Evolutionary conservation across 305 asterid species (phyloP).

Genomic region (Fraxinus sp.): DNA sequence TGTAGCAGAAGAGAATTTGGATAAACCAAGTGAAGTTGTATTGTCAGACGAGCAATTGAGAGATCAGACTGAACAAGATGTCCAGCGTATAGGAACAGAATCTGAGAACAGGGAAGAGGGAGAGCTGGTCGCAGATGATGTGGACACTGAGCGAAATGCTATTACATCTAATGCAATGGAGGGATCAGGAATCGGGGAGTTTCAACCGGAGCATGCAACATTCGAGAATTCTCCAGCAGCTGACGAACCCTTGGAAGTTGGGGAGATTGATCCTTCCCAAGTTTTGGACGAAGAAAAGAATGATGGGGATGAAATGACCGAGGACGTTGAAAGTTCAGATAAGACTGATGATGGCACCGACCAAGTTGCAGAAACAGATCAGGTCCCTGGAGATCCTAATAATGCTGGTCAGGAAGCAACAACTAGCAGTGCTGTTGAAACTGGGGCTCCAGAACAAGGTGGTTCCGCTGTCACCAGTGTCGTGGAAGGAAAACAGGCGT

Average conservation of each 20-base stretch:
- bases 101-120: constrained; percentile 76
- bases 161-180: constrained; percentile 34
- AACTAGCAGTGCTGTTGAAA: constrained; percentile 35
- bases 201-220: constrained; percentile 39
- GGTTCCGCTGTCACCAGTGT: constrained; percentile 32
- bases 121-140: constrained; percentile 55
- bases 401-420: constrained; percentile 38
- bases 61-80: constrained; percentile 60
- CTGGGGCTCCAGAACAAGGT: constrained; percentile 47
- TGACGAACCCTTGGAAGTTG: constrained; percentile 46
- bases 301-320: constrained; percentile 34
- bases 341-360: constrained; percentile 36
- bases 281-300: constrained; percentile 51
- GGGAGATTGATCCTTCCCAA: constrained; percentile 56
- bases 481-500: constrained; percentile 39
- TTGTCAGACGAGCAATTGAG: constrained; percentile 49
- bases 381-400: constrained; percentile 30
- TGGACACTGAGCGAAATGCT: constrained; percentile 55
- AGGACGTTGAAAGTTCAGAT: constrained; percentile 39
- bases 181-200: constrained; percentile 48
- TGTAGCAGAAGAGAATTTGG: constrained; percentile 44
- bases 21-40: constrained; percentile 38
- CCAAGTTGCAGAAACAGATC: constrained; percentile 32
- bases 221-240: constrained; percentile 41
- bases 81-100: constrained; percentile 53